Base-by-base conservation (phyloP, 768 basidiomycete species). In the Agaricus subrufescens region DNA sequence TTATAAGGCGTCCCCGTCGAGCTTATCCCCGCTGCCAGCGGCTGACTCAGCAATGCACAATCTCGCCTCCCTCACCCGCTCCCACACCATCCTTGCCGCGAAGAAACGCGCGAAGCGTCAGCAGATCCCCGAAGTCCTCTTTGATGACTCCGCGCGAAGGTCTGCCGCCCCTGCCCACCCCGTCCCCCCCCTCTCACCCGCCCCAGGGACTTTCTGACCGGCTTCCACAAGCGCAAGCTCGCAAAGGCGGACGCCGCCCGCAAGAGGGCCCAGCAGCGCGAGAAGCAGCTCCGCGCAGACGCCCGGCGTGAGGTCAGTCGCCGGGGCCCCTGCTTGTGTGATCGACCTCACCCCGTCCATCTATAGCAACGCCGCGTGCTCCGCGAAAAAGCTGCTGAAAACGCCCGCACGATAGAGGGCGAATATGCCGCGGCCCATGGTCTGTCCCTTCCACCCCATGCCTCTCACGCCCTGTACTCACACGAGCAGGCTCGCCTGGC, bases 141-240 rank as follows among this genome's bases (percentile, higher is more conserved):
- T 97, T 65, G 91, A 97, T 66, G 94, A 97, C 42, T 80, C 83
- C 38, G 91, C 91, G 0, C 78, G 94, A 62, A 82, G 83, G 93
- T 90, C 50, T 39, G 74, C 69, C 26, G 23, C 48, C 29, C 46
- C 57, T 51, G 8, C 11, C 47, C 44, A 39, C 46, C 38, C 46
- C 34, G 23, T 11, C 52, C 46, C 59, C 46, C 58, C 27, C 60
- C 52, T 58, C 63, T 60, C 51, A 64, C 56, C 58, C 54, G 46
- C 50, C 45, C 40, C 63, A 95, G 94, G 66, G 88, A 95, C 57
- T 97, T 89, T 71, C 73, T 97, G 66, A 95, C 93, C 15, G 94
- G 94, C 27, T 97, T 97, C 68, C 88, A 89, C 69, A 95, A 95
- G 71, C 84, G 94, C 63, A 97, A 96, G 71, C 71, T 93, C 50